Evolutionary conservation across 805 yeast genomes (phyloP).

Genomic region (Myxozyma mucilagina): DNA sequence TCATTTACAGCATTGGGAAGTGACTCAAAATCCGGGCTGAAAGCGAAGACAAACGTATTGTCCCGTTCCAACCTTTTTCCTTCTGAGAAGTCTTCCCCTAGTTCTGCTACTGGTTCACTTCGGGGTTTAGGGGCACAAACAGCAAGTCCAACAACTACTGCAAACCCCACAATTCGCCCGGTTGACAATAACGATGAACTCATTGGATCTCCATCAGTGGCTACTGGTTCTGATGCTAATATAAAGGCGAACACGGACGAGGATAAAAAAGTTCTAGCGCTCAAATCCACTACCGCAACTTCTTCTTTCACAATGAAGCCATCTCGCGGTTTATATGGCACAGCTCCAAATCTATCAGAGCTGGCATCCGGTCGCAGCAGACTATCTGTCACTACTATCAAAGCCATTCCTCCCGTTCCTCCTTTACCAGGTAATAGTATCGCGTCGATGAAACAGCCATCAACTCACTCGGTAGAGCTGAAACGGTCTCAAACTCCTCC

Average conservation of each 20-base stretch:
- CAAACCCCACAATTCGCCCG: neutral
- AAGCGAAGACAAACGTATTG: neutral
- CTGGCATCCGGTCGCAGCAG: neutral
- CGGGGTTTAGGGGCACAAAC: slow-evolving; percentile 22
- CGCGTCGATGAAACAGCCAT: slow-evolving; percentile 16
- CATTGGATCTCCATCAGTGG: neutral
- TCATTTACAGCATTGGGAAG: neutral
- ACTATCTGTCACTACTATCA: neutral
- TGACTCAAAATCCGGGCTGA: neutral
- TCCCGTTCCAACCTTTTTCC: neutral
- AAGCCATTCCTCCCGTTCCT: slow-evolving; percentile 27
- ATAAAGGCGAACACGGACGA: neutral
- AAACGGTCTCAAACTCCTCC: slow-evolving; percentile 7
- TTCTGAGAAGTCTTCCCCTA: neutral
- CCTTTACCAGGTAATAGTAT: slow-evolving; percentile 20
- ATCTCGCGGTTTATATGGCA: neutral
- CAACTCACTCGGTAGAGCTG: neutral
- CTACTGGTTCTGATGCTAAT: neutral
- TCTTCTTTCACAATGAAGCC: neutral
- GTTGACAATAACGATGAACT: neutral
- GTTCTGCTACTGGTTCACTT: neutral
- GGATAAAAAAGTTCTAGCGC: neutral
- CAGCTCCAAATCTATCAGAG: neutral
- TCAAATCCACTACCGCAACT: neutral
- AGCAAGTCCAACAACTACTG: slow-evolving; percentile 8